Evolutionary conservation across 2,329 filamentous ascomycete species (phyloP).

Genomic region (Seiridium unicorne): DNA sequence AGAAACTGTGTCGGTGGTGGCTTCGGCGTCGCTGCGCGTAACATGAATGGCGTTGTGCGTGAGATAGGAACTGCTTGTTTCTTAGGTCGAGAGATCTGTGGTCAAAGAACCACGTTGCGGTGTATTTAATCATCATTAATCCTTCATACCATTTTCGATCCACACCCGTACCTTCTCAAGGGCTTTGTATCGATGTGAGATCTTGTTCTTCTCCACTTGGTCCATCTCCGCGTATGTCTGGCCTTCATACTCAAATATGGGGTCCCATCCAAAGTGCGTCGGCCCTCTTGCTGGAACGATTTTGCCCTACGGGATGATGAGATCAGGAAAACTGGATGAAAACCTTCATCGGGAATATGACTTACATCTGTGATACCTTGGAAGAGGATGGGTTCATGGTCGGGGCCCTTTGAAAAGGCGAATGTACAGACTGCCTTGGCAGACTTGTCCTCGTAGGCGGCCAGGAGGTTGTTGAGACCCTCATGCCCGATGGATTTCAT

Average conservation of each 20-base stretch:
- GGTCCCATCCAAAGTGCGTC: slow-evolving; percentile 87
- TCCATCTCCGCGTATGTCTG: slow-evolving; percentile 97
- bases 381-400: slow-evolving; percentile 80
- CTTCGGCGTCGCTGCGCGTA: no score
- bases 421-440: slow-evolving; percentile 96
- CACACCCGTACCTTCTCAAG: slow-evolving; percentile 81
- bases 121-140: slow-evolving; percentile 11
- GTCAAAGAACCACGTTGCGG: no score
- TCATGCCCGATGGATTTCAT: slow-evolving; percentile 77
- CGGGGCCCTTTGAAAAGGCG: slow-evolving; percentile 84
- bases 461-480: slow-evolving; percentile 86
- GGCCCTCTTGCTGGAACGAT: slow-evolving; percentile 85
- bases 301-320: slow-evolving; percentile 49
- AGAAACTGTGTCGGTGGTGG: no score
- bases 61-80: no score
- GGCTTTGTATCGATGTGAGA: slow-evolving; percentile 89
- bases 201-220: slow-evolving; percentile 80
- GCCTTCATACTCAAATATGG: slow-evolving; percentile 91
- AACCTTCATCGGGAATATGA: slow-evolving; percentile 4
- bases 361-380: slow-evolving; percentile 81
- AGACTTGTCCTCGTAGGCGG: slow-evolving; percentile 85
- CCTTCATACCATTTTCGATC: slow-evolving; percentile 51
- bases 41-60: no score
- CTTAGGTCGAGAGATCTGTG: no score
- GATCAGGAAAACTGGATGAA: not conserved